Base-by-base conservation (phyloP, 1,284 basidiomycete genomes). In the Malassezia globosa region DNA sequence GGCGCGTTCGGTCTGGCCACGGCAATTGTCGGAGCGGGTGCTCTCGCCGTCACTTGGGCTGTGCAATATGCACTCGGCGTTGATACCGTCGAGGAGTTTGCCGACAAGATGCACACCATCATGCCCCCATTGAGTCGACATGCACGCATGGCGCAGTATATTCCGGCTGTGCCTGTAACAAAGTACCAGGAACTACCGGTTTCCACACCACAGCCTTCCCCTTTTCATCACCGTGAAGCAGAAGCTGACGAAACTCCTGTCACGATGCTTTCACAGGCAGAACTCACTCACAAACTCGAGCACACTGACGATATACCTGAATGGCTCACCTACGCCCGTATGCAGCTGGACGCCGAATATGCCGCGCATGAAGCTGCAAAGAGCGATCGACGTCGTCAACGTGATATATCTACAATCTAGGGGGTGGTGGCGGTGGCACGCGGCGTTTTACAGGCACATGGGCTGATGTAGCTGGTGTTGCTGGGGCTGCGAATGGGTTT, bases 1-100 rank as follows among this genome's bases (percentile, higher is more conserved):
- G 24, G 34, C 21, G 50, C 50, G 4, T 47, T 52, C 26, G 31
- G 37, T 5, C 29, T 47, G 26, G 50, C 50, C 18, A 52, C 50
- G 4, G 26, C 36, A 0, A 37, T 52, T 22, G 50, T 52, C n/a
- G 33, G 39, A 16, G 45, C 38, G 5, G 26, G 40, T 11, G 40
- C 50, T 4, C 13, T 31, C 6, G 45, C 27, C 14, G 39, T 26
- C n/a, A 43, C 46, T 2, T 7, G 37, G 7, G 7, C 21, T 7
- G 22, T 52, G 22, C 50, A 45, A 2, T 26, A 37, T 5, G 21
- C 38, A 7, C 42, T 52, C 18, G 37, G 37, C n/a, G 37, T 52
- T 7, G 19, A 27, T 7, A 25, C 50, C 7, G 21, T 52, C 3
- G 44, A 46, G 7, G 50, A 52, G 42, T 42, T 52, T 34, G 39